Evolutionary conservation across 208 protist genomes (phyloP), one percentile per base, ranked within the genome.

Genomic region (Blechomonas ayalai): DNA sequence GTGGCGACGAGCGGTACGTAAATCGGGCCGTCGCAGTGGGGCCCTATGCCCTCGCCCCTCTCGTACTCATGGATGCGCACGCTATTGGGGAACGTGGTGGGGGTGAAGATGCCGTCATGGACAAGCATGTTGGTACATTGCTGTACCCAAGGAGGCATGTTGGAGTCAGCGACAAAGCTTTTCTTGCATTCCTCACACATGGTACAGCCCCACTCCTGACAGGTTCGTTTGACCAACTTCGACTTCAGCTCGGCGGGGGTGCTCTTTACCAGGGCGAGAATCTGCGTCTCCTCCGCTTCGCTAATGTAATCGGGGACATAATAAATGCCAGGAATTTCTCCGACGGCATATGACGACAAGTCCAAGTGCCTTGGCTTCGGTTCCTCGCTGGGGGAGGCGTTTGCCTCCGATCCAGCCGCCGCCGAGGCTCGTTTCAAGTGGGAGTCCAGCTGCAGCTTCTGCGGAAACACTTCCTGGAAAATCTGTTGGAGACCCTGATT

Each of bases 1-100:
- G 90, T 66, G 16, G 78, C 73, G 15, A 94, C 85, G 47, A 77
- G 34, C 7, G 82, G 82, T 9, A 89, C 63, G 49, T 96, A 96
- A 43, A 96, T 91, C 26, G 85, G 83, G 3, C 90, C 90, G 49
- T 96, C 90, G 42, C 72, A 82, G 69, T 96, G 90, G 1, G 82
- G 77, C 0, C 67, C 77, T 22, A 96, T 96, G 38, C 90, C 85
- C 15, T 94, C 84, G 34, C 76, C 67, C 5, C 45, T 29, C 46
- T 86, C 18, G 52, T 96, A 96, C 63, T 96, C 90, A 56, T 96
- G 86, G n/a, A 96, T 79, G 27, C 86, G 77, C 27, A 94, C 82
- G 52, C 82, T 92, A 55, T 95, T 95, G 9, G 81, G 87, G 35
- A 95, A 95, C 10, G 78, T 88, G 5, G 66, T 78, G 1, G 87